Conservation (phyloP, 805 yeast species). For the Monosporozyma aerobia region DNA sequence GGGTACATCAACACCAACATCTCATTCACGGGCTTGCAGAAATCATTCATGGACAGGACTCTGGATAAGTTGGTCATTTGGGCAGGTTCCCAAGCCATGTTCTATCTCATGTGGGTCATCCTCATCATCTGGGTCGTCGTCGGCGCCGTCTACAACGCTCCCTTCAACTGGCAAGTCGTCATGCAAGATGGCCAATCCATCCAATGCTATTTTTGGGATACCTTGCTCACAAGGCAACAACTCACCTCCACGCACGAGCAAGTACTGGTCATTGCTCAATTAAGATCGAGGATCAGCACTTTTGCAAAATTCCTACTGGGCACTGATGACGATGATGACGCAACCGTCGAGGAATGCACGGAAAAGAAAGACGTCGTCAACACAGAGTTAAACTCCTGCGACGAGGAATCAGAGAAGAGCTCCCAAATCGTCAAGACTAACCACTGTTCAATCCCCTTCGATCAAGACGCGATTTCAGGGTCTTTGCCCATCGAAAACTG, state of each 20-base stretch:
- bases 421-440: not conserved
- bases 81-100: constrained; percentile 25
- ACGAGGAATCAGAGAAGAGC: not conserved
- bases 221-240: constrained; percentile 35
- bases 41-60: constrained; percentile 14
- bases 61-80: constrained; percentile 20
- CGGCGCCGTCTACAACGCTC: constrained; percentile 25
- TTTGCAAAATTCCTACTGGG: constrained; percentile 13
- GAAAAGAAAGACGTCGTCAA: not conserved
- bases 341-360: not conserved
- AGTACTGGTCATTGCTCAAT: constrained; percentile 17
- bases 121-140: constrained; percentile 23
- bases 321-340: not conserved
- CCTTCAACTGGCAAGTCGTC: constrained; percentile 33
- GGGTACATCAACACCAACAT: constrained; percentile 15
- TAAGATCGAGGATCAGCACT: constrained; percentile 26
- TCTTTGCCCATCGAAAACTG: constrained; percentile 22
- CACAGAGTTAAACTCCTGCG: not conserved
- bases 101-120: constrained; percentile 22
- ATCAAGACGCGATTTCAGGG: constrained; percentile 6
- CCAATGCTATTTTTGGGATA: constrained; percentile 34
- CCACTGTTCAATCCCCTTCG: not conserved
- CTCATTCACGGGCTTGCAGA: constrained; percentile 23
- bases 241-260: constrained; percentile 24
- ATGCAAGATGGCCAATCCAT: constrained; percentile 37